Conservation (phyloP, 1,284 basidiomycete genomes). For the Ustilago xerochloae region DNA sequence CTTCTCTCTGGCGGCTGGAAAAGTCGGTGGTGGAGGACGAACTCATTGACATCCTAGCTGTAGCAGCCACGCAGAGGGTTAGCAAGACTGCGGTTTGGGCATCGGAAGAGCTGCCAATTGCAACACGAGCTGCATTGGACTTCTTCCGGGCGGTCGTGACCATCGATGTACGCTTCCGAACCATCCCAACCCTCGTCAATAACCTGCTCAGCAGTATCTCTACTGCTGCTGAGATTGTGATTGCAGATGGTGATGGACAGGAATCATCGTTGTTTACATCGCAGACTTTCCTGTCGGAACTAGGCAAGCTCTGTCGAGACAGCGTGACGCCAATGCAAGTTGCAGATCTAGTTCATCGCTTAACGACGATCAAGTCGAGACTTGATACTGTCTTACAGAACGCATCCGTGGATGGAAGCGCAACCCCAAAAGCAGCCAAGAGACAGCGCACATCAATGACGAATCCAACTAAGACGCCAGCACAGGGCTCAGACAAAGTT, state of each 20-base stretch:
- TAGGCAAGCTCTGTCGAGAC: slow-evolving; percentile 36
- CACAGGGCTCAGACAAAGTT: not conserved
- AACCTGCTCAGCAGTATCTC: slow-evolving; percentile 15
- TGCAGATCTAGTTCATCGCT: slow-evolving; percentile 20
- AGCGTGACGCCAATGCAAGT: slow-evolving; percentile 40
- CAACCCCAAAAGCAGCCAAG: slow-evolving; percentile 15
- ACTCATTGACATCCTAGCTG: slow-evolving; percentile 21
- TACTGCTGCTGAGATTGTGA: slow-evolving; percentile 8
- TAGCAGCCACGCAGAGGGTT: slow-evolving; percentile 24
- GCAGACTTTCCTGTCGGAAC: slow-evolving; percentile 33
- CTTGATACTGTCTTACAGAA: not conserved
- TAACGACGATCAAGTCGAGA: slow-evolving; percentile 3
- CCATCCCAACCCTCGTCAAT: slow-evolving; percentile 29
- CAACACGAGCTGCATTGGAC: slow-evolving; percentile 25
- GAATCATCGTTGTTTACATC: slow-evolving; percentile 22
- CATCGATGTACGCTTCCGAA: slow-evolving; percentile 28
- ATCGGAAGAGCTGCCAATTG: slow-evolving; percentile 10
- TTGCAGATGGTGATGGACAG: not conserved
- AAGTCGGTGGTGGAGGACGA: slow-evolving; percentile 34
- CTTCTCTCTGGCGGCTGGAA: slow-evolving; percentile 43
- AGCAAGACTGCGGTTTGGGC: slow-evolving; percentile 14
- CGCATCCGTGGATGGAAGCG: not conserved
- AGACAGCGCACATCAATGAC: slow-evolving; percentile 17
- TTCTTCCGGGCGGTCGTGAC: slow-evolving; percentile 27
- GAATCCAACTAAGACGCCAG: not conserved